Base-by-base conservation (phyloP, 2,329 filamentous ascomycete genomes). In the Neopestalotiopsis sp. region DNA sequence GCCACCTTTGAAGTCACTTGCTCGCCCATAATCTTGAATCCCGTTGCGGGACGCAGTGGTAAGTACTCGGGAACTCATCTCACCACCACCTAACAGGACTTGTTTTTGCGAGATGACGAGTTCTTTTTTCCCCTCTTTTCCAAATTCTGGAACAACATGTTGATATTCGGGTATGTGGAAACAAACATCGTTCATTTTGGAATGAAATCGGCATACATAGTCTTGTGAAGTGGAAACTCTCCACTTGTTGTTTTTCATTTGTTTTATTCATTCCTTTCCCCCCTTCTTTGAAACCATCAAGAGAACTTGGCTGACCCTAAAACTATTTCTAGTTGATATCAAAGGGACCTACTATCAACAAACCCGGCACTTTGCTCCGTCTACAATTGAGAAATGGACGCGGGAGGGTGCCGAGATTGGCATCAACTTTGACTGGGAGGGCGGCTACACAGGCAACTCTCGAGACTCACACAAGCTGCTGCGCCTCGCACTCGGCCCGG, bases 381-480 rank as follows among this genome's bases (percentile, higher is more conserved):
- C 71, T 60, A 73, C 71, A 32, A 69, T 72, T 56, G 69, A 68
- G 30, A 40, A 74, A 32, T 77, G 75, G 75, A 66, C 67, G 14
- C 58, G 45, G n/a, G 72, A 75, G 20, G 84, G 80, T 32, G 68
- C 69, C 40, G 71, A 73, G n/a, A 77, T 81, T 65, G 80, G 77
- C 71, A 80, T 87, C 69, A 65, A 70, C 24, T 82, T 86, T 69
- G 75, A 74, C 73, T 80, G 83, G 77, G 14, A 45, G 3, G 72
- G 73, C 20, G 84, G 85, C 20, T 73, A 68, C 9, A 83, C 81
- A 28, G 85, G 86, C 10, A 83, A 81, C 65, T 81, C 83, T 14
- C 80, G 81, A 52, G 77, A 80, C 70, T 81, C 81, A 1, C 86
- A 87, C 76, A 82, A 83, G 70, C 81, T 88, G n/a, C 75, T 85